A percentile compares a stretch with the other conserved stretches of the same genome.
Evolutionary conservation across 805 yeast species (phyloP).

Genomic region (Metschnikowia lochheadii): DNA sequence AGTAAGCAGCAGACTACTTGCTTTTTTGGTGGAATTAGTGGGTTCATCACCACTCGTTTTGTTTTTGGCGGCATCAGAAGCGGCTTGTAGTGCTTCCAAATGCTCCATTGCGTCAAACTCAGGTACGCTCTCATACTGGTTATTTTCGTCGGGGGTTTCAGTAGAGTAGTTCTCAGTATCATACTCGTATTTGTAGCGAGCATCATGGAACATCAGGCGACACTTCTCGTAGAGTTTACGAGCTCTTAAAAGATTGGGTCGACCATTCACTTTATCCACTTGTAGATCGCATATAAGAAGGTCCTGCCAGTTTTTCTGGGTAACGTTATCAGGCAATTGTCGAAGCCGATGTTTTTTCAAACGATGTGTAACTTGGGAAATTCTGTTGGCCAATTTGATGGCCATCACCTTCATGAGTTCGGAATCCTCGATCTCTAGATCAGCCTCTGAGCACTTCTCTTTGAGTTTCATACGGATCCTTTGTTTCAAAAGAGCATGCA

Average conservation of each 20-base stretch:
- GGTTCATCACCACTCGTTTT: neutral
- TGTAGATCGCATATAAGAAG: slow-evolving; percentile 10
- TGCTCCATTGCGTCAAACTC: slow-evolving; percentile 11
- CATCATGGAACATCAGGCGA: slow-evolving; percentile 24
- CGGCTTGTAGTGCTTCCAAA: slow-evolving; percentile 8
- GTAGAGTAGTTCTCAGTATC: slow-evolving; percentile 15
- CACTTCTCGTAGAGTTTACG: slow-evolving; percentile 21
- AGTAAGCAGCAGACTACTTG: neutral
- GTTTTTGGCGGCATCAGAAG: neutral
- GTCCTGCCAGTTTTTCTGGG: slow-evolving; percentile 15
- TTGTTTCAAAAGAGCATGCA: slow-evolving; percentile 12
- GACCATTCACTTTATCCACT: slow-evolving; percentile 1
- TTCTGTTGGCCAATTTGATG: slow-evolving; percentile 11
- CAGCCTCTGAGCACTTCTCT: neutral
- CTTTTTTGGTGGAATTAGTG: neutral
- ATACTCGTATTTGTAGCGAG: slow-evolving; percentile 26
- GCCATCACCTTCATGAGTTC: slow-evolving; percentile 10
- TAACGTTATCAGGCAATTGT: neutral
- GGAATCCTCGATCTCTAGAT: slow-evolving; percentile 3
- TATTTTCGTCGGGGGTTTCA: slow-evolving; percentile 4
- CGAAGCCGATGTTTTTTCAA: slow-evolving; percentile 1
- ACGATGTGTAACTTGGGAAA: slow-evolving; percentile 5
- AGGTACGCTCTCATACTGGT: slow-evolving; percentile 8
- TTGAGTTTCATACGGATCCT: slow-evolving; percentile 4
- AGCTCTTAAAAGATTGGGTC: slow-evolving; percentile 8